Conservation (phyloP, 129 eudicot species). For the Saposhnikovia divaricata region DNA sequence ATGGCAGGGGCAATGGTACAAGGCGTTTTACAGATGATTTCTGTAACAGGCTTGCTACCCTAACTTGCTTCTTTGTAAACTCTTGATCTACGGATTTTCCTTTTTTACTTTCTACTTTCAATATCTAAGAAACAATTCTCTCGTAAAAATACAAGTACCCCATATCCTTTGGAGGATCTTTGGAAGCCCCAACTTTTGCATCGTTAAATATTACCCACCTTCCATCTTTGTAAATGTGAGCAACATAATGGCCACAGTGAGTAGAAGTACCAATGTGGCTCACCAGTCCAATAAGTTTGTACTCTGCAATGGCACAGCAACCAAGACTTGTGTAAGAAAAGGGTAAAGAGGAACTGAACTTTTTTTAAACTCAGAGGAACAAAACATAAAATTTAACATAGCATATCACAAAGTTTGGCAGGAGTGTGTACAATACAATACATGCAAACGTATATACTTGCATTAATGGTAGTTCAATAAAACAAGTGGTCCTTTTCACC, state of each 20-base stretch:
- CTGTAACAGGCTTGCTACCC: neutral
- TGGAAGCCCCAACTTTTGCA: constrained; percentile 83
- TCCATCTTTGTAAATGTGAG: constrained; percentile 79
- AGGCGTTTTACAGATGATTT: neutral
- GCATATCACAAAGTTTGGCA: neutral
- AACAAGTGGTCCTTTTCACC: neutral
- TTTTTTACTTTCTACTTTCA: neutral
- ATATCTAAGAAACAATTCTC: constrained; percentile 43
- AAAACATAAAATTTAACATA: neutral
- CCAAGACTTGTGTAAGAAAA: neutral
- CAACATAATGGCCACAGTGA: constrained; percentile 97
- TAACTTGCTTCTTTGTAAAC: constrained; percentile 5
- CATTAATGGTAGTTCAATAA: neutral
- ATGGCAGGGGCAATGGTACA: constrained; percentile 3
- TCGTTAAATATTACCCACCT: constrained; percentile 92
- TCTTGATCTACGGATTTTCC: neutral
- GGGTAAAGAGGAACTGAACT: neutral
- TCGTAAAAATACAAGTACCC: constrained; percentile 91
- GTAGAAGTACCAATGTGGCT: constrained; percentile 98
- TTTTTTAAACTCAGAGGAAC: too few relatives aligned
- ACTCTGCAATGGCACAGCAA: constrained; percentile 39
- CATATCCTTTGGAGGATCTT: constrained; percentile 94
- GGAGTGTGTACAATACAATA: neutral
- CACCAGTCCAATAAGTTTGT: constrained; percentile 84
- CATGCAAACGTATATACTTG: neutral